These are phyloP conservation scores for Kwoniella dejecticola DNA, from an alignment of 768 basidiomycete species.

Conservation along the genomic window DNA sequence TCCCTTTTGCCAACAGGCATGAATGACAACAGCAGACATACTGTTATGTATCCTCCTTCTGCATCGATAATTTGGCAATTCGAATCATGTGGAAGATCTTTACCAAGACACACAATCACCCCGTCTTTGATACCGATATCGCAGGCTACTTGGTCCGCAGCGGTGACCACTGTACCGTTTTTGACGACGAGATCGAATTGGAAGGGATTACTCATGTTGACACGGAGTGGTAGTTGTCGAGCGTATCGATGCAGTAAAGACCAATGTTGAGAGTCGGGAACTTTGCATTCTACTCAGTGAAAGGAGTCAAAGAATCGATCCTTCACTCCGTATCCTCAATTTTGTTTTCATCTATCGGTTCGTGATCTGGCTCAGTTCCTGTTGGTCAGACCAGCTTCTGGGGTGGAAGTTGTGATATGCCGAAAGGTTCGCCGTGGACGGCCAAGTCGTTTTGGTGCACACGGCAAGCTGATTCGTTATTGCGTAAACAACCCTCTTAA, in stretches of 20 bases:
- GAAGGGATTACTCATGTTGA: constrained; percentile 12
- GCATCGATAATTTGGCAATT: constrained; percentile 55
- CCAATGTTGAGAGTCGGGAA: no score
- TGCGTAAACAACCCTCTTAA: background rate
- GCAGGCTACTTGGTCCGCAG: constrained; percentile 47
- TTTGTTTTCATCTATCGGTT: no score
- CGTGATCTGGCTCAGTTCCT: no score
- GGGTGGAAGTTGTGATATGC: background rate
- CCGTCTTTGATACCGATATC: constrained; percentile 56
- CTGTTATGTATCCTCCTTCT: constrained; percentile 55
- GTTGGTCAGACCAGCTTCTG: background rate
- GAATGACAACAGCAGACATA: no score
- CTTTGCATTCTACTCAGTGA: no score
- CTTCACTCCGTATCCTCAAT: no score
- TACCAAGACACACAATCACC: constrained; percentile 47
- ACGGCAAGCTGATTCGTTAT: background rate
- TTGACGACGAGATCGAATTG: constrained; percentile 26
- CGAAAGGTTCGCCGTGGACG: constrained; percentile 7
- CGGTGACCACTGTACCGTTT: constrained; percentile 42
- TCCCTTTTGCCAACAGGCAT: no score
- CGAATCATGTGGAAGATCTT: constrained; percentile 24
- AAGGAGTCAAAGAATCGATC: no score
- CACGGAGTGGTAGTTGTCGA: background rate
- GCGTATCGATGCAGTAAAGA: background rate
- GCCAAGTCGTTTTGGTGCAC: background rate